Conservation (phyloP, 2,329 filamentous ascomycete species). For the Neofusicoccum sp. region DNA sequence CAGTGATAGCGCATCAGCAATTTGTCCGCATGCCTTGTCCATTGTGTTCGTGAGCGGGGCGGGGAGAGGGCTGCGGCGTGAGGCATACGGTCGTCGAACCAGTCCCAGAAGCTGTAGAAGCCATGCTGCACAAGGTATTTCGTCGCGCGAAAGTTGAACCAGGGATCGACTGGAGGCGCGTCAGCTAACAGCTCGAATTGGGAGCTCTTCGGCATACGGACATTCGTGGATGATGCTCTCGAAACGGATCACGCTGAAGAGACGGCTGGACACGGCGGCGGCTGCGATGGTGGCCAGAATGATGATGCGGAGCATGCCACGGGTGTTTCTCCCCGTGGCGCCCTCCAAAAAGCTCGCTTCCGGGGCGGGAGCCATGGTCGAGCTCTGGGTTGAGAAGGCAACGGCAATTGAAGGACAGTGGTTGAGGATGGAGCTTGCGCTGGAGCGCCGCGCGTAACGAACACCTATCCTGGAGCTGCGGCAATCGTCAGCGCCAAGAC, state of each 20-base stretch:
- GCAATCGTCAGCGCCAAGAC: constrained; percentile 17
- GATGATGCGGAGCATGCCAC: constrained; percentile 80
- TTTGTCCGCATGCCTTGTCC: neutral
- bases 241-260: constrained; percentile 98
- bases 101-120: constrained; percentile 99
- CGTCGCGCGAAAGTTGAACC: constrained; percentile 99
- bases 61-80: neutral
- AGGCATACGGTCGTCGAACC: constrained; percentile 89
- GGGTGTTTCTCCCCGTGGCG: constrained; percentile 75
- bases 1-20: constrained; percentile 9
- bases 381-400: constrained; percentile 21
- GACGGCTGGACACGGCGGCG: constrained; percentile 84
- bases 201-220: constrained; percentile 52
- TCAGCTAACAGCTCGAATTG: constrained; percentile 23
- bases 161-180: constrained; percentile 77
- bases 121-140: constrained; percentile 97
- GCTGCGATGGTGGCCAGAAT: constrained; percentile 90
- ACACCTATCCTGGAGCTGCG: constrained; percentile 17
- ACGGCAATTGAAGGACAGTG: constrained; percentile 14
- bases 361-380: constrained; percentile 40
- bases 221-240: constrained; percentile 99
- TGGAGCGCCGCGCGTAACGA: constrained; percentile 17
- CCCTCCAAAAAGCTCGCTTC: constrained; percentile 65
- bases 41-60: neutral
- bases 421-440: constrained; percentile 14